Base-by-base conservation (phyloP, 768 basidiomycete species). In the Serpula lacrymans region DNA sequence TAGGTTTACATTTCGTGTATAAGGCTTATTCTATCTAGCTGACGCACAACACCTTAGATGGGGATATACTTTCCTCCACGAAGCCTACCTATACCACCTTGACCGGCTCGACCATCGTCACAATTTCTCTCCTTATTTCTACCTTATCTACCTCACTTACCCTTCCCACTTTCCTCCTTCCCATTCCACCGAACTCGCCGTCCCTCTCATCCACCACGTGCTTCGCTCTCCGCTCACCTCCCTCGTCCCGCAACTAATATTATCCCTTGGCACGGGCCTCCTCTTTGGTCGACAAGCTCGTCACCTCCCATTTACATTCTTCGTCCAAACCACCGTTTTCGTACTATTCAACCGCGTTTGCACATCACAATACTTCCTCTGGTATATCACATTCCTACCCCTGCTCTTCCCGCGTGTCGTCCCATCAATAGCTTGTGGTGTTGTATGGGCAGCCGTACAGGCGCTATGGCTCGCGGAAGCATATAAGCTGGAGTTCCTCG, bases 301-400 rank as follows among this genome's bases (percentile, higher is more conserved):
- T 12, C 78, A 91, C 51, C 68, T 97, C 3, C 72, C 80, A 6
- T 85, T 93, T 48, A 72, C 86, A 3, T 95, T 89, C 88, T 92
- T 96, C 56, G 72, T 94, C 10, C 94, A 97, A 63, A 98, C 96
- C 2, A 75, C 75, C 26, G 67, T 77, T 0, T 98, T 99, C 54
- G 94, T 97, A n/a, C 65, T 91, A 6, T 95, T 98, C 69, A 99
- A 98, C 62, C 94, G 95, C 62, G 96, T 99, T 37, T 96, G 94
- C 75, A 99, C 96, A 0, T 96, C 93, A 1, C 63, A 98, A 88
- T 99, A 99, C 62, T 99, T 98, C 65, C 71, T 95, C 27, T 99
- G 96, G 96, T 97, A 93, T 58, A 78, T 91, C 11, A 78, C 92
- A 36, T 78, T 98, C 45, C 63, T 98, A 0, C 93, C 95, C 0